Percentiles rank a stretch among this genome's conserved stretches.
Evolutionary conservation across 1,139 yeast genomes (phyloP).

Genomic region (Wickerhamomyces sp.): DNA sequence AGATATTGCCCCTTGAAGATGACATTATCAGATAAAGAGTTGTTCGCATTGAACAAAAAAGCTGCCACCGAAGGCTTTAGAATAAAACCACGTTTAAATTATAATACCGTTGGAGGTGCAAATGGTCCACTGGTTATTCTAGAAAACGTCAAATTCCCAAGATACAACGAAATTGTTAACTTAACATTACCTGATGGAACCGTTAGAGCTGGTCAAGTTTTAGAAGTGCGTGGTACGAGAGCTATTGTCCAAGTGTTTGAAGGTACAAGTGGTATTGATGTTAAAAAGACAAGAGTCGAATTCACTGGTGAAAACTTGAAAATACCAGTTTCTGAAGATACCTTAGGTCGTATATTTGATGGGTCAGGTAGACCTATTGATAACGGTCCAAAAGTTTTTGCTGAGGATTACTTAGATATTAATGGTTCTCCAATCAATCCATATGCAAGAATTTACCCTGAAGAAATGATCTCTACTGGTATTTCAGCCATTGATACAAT

Average conservation of each 20-base stretch:
- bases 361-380: constrained; percentile 99
- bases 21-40: constrained; percentile 32
- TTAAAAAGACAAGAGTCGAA: constrained; percentile 93
- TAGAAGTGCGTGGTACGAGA: constrained; percentile 94
- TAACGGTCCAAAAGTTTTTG: constrained; percentile 96
- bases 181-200: constrained; percentile 95
- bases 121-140: constrained; percentile 97
- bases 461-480: constrained; percentile 99
- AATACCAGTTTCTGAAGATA: constrained; percentile 94
- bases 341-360: constrained; percentile 95
- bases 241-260: constrained; percentile 98
- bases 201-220: constrained; percentile 92
- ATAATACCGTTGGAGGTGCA: constrained; percentile 96
- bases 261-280: constrained; percentile 97
- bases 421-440: constrained; percentile 99
- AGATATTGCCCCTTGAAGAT: too few species aligned
- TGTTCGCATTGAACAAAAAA: constrained; percentile 73
- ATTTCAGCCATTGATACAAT: constrained; percentile 96
- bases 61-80: constrained; percentile 91
- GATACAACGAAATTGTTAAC: constrained; percentile 94
- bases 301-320: constrained; percentile 92
- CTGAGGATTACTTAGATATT: constrained; percentile 96
- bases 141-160: constrained; percentile 94
- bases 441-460: constrained; percentile 96
- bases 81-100: constrained; percentile 83